Evolutionary conservation across 768 basidiomycete species (phyloP).

Genomic region (Crucibulum laeve): DNA sequence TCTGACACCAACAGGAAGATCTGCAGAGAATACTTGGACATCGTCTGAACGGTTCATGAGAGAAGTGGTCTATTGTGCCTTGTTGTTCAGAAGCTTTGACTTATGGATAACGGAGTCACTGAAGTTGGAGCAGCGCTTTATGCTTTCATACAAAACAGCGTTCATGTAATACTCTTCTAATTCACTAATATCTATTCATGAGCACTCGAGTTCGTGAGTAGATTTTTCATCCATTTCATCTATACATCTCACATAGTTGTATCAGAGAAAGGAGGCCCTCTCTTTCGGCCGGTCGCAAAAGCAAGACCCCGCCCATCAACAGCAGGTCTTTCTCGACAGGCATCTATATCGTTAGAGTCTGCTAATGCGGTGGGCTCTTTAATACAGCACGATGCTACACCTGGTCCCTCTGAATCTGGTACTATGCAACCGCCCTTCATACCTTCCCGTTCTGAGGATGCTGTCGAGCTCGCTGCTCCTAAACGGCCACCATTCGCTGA

Average conservation of each 20-base stretch:
- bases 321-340: conserved; percentile 21
- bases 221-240: not conserved
- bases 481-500: too few species aligned
- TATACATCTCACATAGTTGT: conserved; percentile 5
- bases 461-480: too few species aligned
- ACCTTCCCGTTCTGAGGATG: too few species aligned
- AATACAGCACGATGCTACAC: not conserved
- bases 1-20: conserved; percentile 53
- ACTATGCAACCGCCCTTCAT: not conserved
- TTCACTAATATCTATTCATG: too few species aligned
- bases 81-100: not conserved
- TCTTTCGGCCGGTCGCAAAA: conserved; percentile 68
- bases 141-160: too few species aligned
- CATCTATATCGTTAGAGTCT: conserved; percentile 14
- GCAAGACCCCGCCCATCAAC: conserved; percentile 40
- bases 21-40: too few species aligned
- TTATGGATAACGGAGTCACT: too few species aligned
- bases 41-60: not conserved
- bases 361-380: not conserved
- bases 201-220: conserved; percentile 65
- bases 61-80: not conserved
- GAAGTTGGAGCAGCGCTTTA: too few species aligned
- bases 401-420: not conserved
- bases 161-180: too few species aligned
- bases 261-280: conserved; percentile 65